A percentile compares a stretch with the other conserved stretches of the same genome.
Evolutionary conservation across 345 rosid genomes (phyloP).

Genomic region (Salix brachista): DNA sequence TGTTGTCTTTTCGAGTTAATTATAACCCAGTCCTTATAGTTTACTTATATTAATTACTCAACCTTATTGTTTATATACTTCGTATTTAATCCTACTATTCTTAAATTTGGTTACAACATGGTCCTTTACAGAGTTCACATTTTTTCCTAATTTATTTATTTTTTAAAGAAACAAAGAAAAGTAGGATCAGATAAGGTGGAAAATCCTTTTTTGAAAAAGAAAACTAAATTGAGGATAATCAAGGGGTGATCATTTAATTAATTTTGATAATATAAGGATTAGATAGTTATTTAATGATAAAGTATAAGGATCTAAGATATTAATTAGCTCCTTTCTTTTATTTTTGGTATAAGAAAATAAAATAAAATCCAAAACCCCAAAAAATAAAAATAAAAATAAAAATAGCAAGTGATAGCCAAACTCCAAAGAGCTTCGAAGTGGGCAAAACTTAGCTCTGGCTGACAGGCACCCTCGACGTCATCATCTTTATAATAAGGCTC

Average conservation of each 20-base stretch:
- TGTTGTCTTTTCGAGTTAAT: background rate
- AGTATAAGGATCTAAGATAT: background rate
- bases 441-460: constrained; percentile 24
- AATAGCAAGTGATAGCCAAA: background rate
- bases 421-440: constrained; percentile 3
- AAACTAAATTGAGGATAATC: too few species aligned
- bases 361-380: background rate
- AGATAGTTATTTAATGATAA: background rate
- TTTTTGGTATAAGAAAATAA: background rate
- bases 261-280: background rate
- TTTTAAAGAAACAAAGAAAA: too few species aligned
- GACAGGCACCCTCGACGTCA: background rate
- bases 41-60: background rate
- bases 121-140: too few species aligned
- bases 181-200: too few species aligned
- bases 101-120: background rate
- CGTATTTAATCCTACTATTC: background rate
- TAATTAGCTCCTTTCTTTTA: background rate
- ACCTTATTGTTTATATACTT: background rate
- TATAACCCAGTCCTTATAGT: background rate
- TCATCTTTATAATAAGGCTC: background rate
- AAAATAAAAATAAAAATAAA: background rate
- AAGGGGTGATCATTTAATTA: too few species aligned
- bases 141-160: too few species aligned
- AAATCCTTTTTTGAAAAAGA: too few species aligned